A percentile compares a stretch with the other conserved stretches of the same genome.
Conservation (phyloP, 1,284 basidiomycete genomes). For the Tilletia indica region DNA sequence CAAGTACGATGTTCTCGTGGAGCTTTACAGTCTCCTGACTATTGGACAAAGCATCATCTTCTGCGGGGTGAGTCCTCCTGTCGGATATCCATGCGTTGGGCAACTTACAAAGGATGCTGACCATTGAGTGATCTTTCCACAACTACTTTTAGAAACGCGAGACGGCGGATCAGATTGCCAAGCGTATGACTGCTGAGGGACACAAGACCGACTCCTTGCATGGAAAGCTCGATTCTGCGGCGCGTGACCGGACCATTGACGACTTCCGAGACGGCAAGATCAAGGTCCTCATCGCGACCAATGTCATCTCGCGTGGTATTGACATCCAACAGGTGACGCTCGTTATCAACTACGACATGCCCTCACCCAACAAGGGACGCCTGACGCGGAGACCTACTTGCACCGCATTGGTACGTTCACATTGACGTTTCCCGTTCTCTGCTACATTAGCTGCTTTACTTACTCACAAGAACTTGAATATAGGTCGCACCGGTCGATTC, state of each 20-base stretch:
- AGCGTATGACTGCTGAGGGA: conserved; percentile 85
- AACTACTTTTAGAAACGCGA: conserved; percentile 61
- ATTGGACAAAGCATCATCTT: conserved; percentile 98
- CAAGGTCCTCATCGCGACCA: conserved; percentile 97
- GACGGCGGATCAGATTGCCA: conserved; percentile 87
- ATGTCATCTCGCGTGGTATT: conserved; percentile 96
- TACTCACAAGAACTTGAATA: not conserved
- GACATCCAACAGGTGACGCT: conserved; percentile 95
- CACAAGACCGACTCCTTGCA: conserved; percentile 96
- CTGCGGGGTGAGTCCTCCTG: conserved; percentile 59
- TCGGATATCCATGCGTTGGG: not conserved
- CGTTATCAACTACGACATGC: conserved; percentile 84
- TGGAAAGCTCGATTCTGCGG: conserved; percentile 82
- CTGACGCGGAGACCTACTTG: conserved; percentile 95
- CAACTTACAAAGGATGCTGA: not conserved
- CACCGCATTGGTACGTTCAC: conserved; percentile 82
- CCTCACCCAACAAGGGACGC: conserved; percentile 64
- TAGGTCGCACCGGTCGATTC: conserved; percentile 50
- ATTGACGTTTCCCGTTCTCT: not conserved
- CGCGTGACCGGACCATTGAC: conserved; percentile 90
- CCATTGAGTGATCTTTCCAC: conserved; percentile 20
- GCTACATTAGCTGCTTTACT: conserved; percentile 8
- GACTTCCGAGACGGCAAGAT: conserved; percentile 87
- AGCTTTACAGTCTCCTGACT: conserved; percentile 83
- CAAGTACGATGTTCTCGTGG: conserved; percentile 93